phyloP scores from a whole-genome alignment of 192 early-diverging fungal species.

The Chytriomyces confervae region DNA sequence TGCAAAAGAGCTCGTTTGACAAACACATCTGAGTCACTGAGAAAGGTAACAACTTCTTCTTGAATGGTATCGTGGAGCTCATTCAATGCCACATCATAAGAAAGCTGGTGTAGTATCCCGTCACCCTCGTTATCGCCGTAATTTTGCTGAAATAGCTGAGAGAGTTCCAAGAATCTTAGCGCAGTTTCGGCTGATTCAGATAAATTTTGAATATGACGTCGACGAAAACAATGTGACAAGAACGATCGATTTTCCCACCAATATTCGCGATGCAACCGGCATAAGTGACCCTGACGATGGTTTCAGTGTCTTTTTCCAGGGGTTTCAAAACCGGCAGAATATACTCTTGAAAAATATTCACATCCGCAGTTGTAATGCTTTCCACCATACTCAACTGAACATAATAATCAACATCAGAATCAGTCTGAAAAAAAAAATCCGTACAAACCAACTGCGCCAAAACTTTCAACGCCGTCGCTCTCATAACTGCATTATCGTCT shows the following conservation, averaged over 20 bases:
- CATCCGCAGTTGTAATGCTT: conserved; percentile 78
- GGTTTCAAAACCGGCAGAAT: conserved; percentile 77
- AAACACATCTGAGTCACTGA: conserved; percentile 79
- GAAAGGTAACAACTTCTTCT: conserved; percentile 77
- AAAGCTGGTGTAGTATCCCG: conserved; percentile 46
- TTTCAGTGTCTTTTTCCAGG: conserved; percentile 74
- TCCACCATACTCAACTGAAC: conserved; percentile 74
- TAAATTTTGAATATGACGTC: neutral
- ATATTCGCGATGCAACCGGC: conserved; percentile 77
- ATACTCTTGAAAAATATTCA: conserved; percentile 89
- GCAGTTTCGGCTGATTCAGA: conserved; percentile 75
- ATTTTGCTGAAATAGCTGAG: conserved; percentile 65
- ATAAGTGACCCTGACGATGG: conserved; percentile 79
- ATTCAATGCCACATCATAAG: conserved; percentile 74
- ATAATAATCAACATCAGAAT: neutral
- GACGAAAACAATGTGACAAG: neutral
- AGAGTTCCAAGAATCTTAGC: conserved; percentile 72
- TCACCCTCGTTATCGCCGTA: conserved; percentile 57
- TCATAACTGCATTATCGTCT: conserved; percentile 69
- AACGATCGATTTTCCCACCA: conserved; percentile 35
- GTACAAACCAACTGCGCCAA: conserved; percentile 71
- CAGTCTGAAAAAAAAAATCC: neutral
- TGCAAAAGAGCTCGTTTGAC: conserved; percentile 86
- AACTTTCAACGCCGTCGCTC: conserved; percentile 66
- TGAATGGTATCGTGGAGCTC: conserved; percentile 82